Conservation (phyloP, 192 early-diverging fungal species). For the Oehlia diaphana region DNA sequence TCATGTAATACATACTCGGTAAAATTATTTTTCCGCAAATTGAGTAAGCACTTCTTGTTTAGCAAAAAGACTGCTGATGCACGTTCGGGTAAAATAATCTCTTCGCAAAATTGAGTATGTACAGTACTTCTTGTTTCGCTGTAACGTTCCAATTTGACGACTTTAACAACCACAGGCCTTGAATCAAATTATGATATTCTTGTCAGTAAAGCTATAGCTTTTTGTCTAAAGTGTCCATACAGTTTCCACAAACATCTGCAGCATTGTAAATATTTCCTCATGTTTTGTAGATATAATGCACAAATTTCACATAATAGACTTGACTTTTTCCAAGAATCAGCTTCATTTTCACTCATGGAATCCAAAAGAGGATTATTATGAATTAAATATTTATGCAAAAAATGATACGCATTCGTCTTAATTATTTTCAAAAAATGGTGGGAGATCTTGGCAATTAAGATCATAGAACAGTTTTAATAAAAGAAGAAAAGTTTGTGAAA, state of each 20-base stretch:
- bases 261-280: conserved; percentile 82
- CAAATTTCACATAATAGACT: conserved; percentile 91
- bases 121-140: too few relatives aligned
- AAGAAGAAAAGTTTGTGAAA: conserved; percentile 75
- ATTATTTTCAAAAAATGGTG: conserved; percentile 96
- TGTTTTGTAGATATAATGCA: conserved; percentile 86
- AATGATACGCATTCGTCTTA: conserved; percentile 74
- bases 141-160: conserved; percentile 78
- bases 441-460: conserved; percentile 95
- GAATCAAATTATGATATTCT: too few relatives aligned
- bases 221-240: conserved; percentile 85
- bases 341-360: conserved; percentile 79
- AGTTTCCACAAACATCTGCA: conserved; percentile 83
- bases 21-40: conserved; percentile 89
- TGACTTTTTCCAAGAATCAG: conserved; percentile 85
- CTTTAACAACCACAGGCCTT: too few relatives aligned
- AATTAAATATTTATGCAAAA: conserved; percentile 87
- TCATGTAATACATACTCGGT: conserved; percentile 93
- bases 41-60: conserved; percentile 66
- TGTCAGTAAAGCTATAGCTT: too few relatives aligned
- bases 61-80: conserved; percentile 72
- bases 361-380: conserved; percentile 75
- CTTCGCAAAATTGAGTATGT: too few relatives aligned
- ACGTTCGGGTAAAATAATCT: too few relatives aligned
- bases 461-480: conserved; percentile 91